Percentiles rank a stretch among this genome's conserved stretches.
Evolutionary conservation across 306 rosid species (phyloP).

Genomic region (Biancaea sappan): DNA sequence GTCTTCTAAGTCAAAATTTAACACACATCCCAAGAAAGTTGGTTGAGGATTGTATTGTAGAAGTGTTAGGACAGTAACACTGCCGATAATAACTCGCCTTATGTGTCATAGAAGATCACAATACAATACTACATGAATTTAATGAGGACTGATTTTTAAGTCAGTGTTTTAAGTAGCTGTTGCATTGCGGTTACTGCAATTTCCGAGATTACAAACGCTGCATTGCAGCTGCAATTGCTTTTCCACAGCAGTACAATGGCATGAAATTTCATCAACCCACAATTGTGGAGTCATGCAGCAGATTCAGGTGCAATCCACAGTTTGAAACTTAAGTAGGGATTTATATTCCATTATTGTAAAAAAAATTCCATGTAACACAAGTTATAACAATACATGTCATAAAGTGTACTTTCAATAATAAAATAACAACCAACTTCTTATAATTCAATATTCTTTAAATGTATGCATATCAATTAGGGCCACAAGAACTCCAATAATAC

Average conservation of each 20-base stretch:
- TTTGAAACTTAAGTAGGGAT: background rate
- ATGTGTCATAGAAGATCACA: too few relatives aligned
- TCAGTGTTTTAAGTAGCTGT: background rate
- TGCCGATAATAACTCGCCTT: background rate
- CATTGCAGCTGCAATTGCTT: background rate
- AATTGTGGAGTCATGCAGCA: too few relatives aligned
- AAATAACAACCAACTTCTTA: background rate
- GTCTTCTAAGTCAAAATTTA: too few relatives aligned
- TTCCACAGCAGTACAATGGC: background rate
- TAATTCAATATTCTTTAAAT: background rate
- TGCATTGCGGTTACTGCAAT: background rate
- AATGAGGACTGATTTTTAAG: too few relatives aligned
- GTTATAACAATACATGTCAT: background rate
- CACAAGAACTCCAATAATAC: background rate
- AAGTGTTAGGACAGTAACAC: background rate
- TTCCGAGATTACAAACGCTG: background rate
- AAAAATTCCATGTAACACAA: background rate
- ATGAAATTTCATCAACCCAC: too few relatives aligned
- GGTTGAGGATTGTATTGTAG: background rate
- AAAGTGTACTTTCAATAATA: background rate
- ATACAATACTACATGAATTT: too few relatives aligned
- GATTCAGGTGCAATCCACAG: background rate
- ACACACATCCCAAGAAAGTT: too few relatives aligned
- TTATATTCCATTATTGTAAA: background rate
- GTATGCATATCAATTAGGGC: background rate